Evolutionary conservation across 306 rosid species (phyloP).

Genomic region (Ammopiptanthus mongolicus): DNA sequence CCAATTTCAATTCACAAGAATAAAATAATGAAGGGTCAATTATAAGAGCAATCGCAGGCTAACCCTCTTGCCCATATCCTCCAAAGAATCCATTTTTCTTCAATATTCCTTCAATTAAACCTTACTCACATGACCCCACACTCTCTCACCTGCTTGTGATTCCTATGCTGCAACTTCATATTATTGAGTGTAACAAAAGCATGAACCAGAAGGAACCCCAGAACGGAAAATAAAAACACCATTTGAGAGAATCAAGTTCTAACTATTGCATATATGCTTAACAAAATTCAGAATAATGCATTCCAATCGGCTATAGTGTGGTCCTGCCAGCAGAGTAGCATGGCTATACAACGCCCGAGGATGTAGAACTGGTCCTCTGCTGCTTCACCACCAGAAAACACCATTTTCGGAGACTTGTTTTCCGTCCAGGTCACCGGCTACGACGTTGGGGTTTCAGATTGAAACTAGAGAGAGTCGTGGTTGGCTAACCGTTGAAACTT

Average conservation of each 20-base stretch:
- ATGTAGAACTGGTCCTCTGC: conserved; percentile 20
- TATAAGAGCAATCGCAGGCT: not conserved
- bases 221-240: not conserved
- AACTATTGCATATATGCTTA: not conserved
- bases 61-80: not conserved
- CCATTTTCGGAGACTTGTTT: conserved; percentile 1
- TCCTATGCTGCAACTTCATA: not conserved
- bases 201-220: not conserved
- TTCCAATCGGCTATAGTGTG: conserved; percentile 2
- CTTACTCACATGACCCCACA: not conserved
- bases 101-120: not conserved
- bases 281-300: not conserved
- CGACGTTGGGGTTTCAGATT: not conserved
- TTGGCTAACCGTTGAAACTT: not conserved
- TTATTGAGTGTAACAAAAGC: not conserved
- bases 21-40: too few species aligned
- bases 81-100: not conserved
- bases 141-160: not conserved
- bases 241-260: not conserved
- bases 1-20: not conserved
- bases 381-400: conserved; percentile 14
- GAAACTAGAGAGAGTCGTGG: not conserved
- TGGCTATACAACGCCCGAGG: conserved; percentile 7
- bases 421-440: not conserved
- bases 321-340: conserved; percentile 24